Evolutionary conservation across 2,329 filamentous ascomycete genomes (phyloP), one percentile per base, ranked within the genome.

Genomic region (Botrytis hyacinthi): DNA sequence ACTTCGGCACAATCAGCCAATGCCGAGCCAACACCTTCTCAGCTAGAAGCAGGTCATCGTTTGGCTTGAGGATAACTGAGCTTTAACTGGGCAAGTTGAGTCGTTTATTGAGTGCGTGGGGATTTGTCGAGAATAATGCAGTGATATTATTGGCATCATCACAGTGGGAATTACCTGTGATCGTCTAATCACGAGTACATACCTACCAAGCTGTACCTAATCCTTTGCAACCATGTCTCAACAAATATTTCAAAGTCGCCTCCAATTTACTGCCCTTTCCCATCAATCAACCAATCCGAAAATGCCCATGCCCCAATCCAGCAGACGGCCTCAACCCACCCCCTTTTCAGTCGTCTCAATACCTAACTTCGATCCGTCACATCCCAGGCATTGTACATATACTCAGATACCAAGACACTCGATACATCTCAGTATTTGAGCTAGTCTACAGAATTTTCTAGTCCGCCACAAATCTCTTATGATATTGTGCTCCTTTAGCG

Each of bases 1-100:
- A 61, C 73, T 62, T 60, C 75, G 20, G 66, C 54, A 26, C 73
- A 72, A 37, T 18, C 73, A 40, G 40, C 67, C 29, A 65, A 57
- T 14, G 51, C 75, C n/a, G 65, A 77, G 42, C 74, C 77, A 22
- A 77, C 80, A n/a, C 80, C 80, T 68, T 80, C 80, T n/a, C 80
- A 81, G 69, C 78, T 81, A 40, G 80, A 81, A 70, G 78, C 80
- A 71, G 80, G 78, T 26, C 66, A 44, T 32, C 48, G 48, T 57
- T 32, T 9, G 44, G 48, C 66, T 29, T 57, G 54, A 48, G 48
- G 35, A 29, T 57, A 68, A 44, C 1, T 35, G 12, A 26, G 51
- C n/a, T 57, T 57, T n/a, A 57, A 57, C 14, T 20, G 37, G n/a
- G 22, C 18, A 37, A n/a, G n/a, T 42, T 42, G 37, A 6, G 16